A percentile compares a stretch with the other conserved stretches of the same genome.
Conservation (phyloP, 2,329 filamentous ascomycete genomes). For the Teratosphaeria viscida region DNA sequence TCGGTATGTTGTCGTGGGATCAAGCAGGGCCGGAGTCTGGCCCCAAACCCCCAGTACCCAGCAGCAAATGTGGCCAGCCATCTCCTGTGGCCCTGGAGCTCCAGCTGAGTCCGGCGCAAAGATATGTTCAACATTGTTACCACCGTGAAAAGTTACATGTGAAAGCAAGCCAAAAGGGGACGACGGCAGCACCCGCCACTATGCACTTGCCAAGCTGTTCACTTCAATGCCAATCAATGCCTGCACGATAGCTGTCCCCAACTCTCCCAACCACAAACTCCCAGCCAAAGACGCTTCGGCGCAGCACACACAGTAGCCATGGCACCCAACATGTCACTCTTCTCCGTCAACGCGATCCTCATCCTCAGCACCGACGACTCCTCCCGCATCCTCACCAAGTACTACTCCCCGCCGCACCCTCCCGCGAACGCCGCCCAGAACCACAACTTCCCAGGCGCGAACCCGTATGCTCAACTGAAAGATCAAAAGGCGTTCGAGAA, state of each 20-base stretch:
- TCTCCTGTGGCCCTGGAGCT: slow-evolving; percentile 11
- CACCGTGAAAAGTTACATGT: not conserved
- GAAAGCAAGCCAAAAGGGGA: not conserved
- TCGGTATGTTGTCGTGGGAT: not conserved
- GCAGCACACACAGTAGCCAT: slow-evolving; percentile 24
- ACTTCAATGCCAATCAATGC: not conserved
- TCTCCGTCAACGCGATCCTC: slow-evolving; percentile 43
- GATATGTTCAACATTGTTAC: slow-evolving; percentile 8
- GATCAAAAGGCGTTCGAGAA: slow-evolving; percentile 96
- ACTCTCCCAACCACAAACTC: not conserved
- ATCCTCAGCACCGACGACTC: slow-evolving; percentile 66
- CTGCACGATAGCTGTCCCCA: not conserved
- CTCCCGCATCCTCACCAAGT: slow-evolving; percentile 86
- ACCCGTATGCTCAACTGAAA: slow-evolving; percentile 80
- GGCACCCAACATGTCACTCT: slow-evolving; percentile 44
- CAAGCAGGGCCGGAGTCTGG: not conserved
- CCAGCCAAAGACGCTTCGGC: not conserved
- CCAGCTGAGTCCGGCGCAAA: slow-evolving; percentile 9
- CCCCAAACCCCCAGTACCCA: not conserved
- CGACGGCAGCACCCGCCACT: not conserved
- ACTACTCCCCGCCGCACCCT: slow-evolving; percentile 65
- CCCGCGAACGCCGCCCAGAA: slow-evolving; percentile 46
- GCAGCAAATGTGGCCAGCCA: not conserved
- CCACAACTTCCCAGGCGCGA: slow-evolving; percentile 52
- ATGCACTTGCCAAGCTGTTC: not conserved